A percentile compares a stretch with the other conserved stretches of the same genome.
These are phyloP conservation scores for Dysphania ambrosioides DNA, from an alignment of 148 eudicot species.

Conservation along the genomic window DNA sequence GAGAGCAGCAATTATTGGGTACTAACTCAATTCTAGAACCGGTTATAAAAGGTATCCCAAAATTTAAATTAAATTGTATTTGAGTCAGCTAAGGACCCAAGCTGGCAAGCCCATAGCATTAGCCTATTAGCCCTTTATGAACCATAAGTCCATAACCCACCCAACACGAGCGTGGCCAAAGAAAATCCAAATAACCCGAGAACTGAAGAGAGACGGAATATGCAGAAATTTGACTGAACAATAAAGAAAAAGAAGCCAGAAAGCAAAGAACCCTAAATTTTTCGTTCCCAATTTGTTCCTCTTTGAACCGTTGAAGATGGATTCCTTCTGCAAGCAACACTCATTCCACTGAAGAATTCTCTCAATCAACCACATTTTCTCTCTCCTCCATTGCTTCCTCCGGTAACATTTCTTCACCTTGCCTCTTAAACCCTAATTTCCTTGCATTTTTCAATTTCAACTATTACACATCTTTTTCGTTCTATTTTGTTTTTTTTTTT, in stretches of 20 bases:
- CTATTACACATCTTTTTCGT: not conserved
- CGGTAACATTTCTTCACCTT: constrained; percentile 13
- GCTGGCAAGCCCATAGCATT: too few relatives aligned
- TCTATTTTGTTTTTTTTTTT: not conserved
- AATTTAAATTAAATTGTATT: too few relatives aligned
- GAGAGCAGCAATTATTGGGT: too few relatives aligned
- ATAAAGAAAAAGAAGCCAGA: not conserved
- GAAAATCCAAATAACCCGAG: not conserved
- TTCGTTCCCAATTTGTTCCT: constrained; percentile 18
- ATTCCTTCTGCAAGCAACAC: constrained; percentile 11
- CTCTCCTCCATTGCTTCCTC: constrained; percentile 6
- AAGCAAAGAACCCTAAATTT: constrained; percentile 28
- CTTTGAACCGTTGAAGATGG: constrained; percentile 14
- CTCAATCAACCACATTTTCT: not conserved
- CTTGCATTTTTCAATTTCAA: not conserved
- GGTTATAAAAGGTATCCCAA: too few relatives aligned
- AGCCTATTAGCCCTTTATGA: too few relatives aligned
- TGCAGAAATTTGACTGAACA: not conserved
- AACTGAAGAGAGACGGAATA: not conserved
- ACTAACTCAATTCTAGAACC: too few relatives aligned
- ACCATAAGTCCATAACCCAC: too few relatives aligned
- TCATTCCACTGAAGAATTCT: not conserved
- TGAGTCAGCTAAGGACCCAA: too few relatives aligned
- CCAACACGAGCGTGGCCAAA: not conserved
- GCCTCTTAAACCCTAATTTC: constrained; percentile 27